These are phyloP conservation scores for Luzula sylvatica DNA, from an alignment of 176 grass and related monocot species.

Conservation along the genomic window DNA sequence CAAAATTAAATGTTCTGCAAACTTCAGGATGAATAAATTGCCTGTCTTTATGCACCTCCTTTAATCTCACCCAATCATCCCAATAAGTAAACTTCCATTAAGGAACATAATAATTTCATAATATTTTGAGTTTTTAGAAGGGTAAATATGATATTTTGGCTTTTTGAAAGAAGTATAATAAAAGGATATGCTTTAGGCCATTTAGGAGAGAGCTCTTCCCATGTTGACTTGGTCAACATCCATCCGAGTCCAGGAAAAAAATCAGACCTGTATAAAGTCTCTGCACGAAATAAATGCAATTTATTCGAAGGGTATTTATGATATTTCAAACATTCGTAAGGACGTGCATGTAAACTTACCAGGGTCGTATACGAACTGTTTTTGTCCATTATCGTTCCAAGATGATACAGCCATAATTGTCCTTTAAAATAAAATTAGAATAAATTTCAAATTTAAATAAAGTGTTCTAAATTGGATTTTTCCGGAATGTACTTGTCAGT, in stretches of 20 bases:
- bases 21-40: constrained; percentile 96
- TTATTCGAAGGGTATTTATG: neutral
- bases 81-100: constrained; percentile 96
- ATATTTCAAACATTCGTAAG: too few species aligned
- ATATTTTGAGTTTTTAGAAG: too few species aligned
- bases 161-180: constrained; percentile 4
- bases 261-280: constrained; percentile 84
- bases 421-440: constrained; percentile 34
- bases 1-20: constrained; percentile 99
- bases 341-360: constrained; percentile 24
- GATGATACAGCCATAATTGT: constrained; percentile 96
- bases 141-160: too few species aligned
- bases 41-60: constrained; percentile 69
- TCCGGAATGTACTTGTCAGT: constrained; percentile 64
- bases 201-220: constrained; percentile 91
- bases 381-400: constrained; percentile 97
- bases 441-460: constrained; percentile 3
- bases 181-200: constrained; percentile 99
- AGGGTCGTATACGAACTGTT: constrained; percentile 80
- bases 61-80: constrained; percentile 97
- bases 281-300: constrained; percentile 29
- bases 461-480: neutral
- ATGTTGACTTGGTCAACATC: constrained; percentile 90
- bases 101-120: constrained; percentile 25
- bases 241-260: constrained; percentile 99